Evolutionary conservation across 2,329 filamentous ascomycete genomes (phyloP).

Genomic region (Penicillium sp.): DNA sequence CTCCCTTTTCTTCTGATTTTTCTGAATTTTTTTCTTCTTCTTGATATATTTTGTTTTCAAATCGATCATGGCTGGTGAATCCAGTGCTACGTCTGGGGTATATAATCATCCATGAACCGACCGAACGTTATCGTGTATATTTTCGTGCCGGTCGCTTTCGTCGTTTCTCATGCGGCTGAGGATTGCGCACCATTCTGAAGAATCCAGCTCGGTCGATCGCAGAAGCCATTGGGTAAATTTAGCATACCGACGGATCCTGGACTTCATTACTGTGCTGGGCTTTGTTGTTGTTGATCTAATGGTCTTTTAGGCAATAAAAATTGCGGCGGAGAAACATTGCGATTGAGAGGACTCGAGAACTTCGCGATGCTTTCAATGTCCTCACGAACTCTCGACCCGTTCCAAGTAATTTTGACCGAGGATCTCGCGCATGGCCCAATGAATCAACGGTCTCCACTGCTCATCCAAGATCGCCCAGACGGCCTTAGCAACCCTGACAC

Average conservation of each 20-base stretch:
- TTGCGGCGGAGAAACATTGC: background rate
- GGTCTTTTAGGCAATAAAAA: background rate
- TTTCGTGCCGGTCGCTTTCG: background rate
- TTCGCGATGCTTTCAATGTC: background rate
- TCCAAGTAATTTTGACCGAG: constrained; percentile 27
- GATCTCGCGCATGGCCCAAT: constrained; percentile 33
- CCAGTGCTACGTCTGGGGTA: background rate
- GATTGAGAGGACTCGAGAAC: background rate
- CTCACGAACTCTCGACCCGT: constrained; percentile 7
- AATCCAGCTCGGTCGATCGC: background rate
- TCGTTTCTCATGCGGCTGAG: background rate
- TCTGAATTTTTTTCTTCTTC: background rate
- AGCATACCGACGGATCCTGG: background rate
- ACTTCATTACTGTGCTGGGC: background rate
- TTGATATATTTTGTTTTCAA: background rate
- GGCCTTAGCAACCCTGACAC: constrained; percentile 65
- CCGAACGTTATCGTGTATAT: background rate
- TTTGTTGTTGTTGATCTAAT: background rate
- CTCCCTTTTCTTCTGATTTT: background rate
- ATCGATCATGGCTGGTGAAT: background rate
- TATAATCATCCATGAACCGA: background rate
- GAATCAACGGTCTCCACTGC: constrained; percentile 31
- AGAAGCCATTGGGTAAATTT: background rate
- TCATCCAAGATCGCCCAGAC: constrained; percentile 44
- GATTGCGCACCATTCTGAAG: background rate